Evolutionary conservation across 2,329 filamentous ascomycete genomes (phyloP).

Genomic region (Ophiocordyceps camponoti-leonardi): DNA sequence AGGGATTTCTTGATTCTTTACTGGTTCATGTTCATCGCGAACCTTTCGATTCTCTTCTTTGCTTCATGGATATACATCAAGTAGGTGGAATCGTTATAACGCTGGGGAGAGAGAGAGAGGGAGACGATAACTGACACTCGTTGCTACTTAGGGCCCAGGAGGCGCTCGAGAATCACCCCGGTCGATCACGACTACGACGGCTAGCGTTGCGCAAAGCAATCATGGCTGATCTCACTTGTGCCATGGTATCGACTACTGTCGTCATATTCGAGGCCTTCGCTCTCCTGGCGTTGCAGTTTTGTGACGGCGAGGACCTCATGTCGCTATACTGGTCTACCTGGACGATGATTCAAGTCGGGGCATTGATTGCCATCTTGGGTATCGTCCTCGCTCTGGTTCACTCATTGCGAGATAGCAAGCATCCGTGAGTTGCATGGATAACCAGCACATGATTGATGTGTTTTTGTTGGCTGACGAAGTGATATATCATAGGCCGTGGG

Average conservation of each 20-base stretch:
- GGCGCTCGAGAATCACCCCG: conserved; percentile 17
- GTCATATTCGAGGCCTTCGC: conserved; percentile 37
- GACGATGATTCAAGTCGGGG: conserved; percentile 41
- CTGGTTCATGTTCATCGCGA: conserved; percentile 26
- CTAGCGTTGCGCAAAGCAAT: conserved; percentile 23
- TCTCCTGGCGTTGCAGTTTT: conserved; percentile 38
- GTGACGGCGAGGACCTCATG: conserved; percentile 42
- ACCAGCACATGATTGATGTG: too few relatives aligned
- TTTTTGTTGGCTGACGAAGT: background rate
- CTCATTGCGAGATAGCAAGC: conserved; percentile 27
- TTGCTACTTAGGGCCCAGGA: conserved; percentile 13
- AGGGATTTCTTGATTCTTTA: conserved; percentile 27
- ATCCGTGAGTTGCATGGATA: conserved; percentile 25
- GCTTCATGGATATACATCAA: conserved; percentile 23
- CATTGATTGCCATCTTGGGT: conserved; percentile 38
- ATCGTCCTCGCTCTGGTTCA: conserved; percentile 36
- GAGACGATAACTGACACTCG: background rate
- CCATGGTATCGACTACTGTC: conserved; percentile 23
- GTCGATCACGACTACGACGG: background rate
- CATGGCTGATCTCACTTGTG: conserved; percentile 23
- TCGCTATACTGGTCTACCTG: conserved; percentile 43
- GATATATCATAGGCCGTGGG: conserved; percentile 27
- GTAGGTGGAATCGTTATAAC: conserved; percentile 10
- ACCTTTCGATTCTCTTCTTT: conserved; percentile 25
- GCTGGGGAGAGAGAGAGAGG: too few relatives aligned